Conservation (phyloP, 2,329 filamentous ascomycete species). For the Talaromyces sp. region DNA sequence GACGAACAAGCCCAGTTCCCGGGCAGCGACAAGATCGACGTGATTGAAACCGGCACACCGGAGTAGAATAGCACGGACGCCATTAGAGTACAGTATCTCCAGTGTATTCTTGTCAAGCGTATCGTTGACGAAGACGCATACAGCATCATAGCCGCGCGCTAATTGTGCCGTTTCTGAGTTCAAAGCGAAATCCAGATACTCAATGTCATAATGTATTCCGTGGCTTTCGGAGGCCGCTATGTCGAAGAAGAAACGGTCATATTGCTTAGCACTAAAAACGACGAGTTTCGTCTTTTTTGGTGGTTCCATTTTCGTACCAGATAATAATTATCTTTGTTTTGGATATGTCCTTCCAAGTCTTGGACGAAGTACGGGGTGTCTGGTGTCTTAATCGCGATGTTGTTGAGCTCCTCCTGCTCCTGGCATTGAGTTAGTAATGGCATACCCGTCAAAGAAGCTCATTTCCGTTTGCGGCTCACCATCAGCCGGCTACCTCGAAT, state of each 20-base stretch:
- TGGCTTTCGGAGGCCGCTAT: constrained; percentile 30
- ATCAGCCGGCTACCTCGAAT: background rate
- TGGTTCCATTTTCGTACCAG: background rate
- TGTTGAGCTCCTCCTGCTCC: background rate
- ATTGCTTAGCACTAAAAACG: constrained; percentile 63
- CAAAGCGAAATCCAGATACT: constrained; percentile 59
- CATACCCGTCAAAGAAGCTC: background rate
- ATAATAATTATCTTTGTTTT: background rate
- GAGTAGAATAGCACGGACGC: constrained; percentile 58
- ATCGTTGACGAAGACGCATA: constrained; percentile 69
- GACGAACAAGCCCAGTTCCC: constrained; percentile 55
- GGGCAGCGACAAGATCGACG: constrained; percentile 57
- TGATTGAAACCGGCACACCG: constrained; percentile 68
- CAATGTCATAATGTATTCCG: constrained; percentile 41
- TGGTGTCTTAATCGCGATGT: background rate
- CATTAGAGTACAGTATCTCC: constrained; percentile 46
- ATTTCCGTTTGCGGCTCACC: background rate
- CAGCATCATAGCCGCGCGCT: constrained; percentile 51
- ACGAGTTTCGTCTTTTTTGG: constrained; percentile 52
- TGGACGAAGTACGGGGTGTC: background rate
- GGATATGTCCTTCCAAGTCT: background rate
- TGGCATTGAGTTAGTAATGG: background rate
- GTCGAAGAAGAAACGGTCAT: constrained; percentile 56
- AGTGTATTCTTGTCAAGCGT: constrained; percentile 52
- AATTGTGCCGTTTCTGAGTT: constrained; percentile 55